Base-by-base conservation (phyloP, 768 basidiomycete genomes). In the Podaxis sp. region DNA sequence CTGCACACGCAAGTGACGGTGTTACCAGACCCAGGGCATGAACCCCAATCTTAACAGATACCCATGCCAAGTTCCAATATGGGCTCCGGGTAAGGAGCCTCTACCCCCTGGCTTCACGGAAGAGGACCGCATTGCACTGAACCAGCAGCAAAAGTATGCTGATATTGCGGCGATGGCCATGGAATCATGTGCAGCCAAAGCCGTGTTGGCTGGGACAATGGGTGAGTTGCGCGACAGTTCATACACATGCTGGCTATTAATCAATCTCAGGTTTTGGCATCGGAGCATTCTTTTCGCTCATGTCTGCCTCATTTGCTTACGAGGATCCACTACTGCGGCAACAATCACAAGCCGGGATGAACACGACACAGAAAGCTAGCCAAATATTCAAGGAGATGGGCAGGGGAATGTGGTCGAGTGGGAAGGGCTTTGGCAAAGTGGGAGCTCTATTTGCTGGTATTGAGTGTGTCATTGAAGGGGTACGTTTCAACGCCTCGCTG, bases 311-410 rank as follows among this genome's bases (percentile, higher is more conserved):
- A 28, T 95, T 98, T 71, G 89, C 90, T 36, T 96, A 97, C 70
- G 96, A 98, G 72, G 95, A 98, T 71, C 95, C 95, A 10, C 76
- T 93, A 48, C 80, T 91, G 37, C 86, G 91, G 35, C 77, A 85
- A 51, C 82, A 84, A 67, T 78, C 80, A 9, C 80, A 83, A 65
- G 77, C 77, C 10, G 81, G 77, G 11, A 67, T 87, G 75, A 85
- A 75, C 62, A 84, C 83, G 48, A 78, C 81, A 23, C 90, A 95
- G 71, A 95, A 95, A 68, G 90, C 93, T 1, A 79, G 83, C 48
- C 86, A 88, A 65, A 85, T 96, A 37, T 90, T 97, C 72, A 91
- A 86, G 70, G 95, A 98, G 62, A 98, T 97, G 92, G 95, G 95
- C 1, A 85, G 81, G 65, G 89, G 88, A 36, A 96, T 98, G 93